Evolutionary conservation across 1,284 basidiomycete genomes (phyloP).

Genomic region (Heterobasidion occidentale): DNA sequence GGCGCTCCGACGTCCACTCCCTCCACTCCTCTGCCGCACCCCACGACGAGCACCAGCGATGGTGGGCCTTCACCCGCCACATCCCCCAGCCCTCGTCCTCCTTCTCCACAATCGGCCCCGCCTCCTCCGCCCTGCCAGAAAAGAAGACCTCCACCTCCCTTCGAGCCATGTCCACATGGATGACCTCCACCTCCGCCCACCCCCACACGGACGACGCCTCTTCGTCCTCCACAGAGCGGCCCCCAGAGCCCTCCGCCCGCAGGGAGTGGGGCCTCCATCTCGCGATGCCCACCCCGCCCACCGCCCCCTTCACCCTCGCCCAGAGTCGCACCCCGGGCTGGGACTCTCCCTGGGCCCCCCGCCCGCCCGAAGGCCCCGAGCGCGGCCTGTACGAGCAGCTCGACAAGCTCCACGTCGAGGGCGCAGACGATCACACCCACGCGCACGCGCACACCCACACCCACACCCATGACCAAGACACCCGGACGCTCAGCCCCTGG

Average conservation of each 20-base stretch:
- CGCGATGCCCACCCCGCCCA: constrained; percentile 30
- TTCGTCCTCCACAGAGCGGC: not conserved
- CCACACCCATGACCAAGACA: constrained; percentile 21
- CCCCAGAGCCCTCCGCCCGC: no score
- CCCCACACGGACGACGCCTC: not conserved
- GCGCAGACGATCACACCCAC: constrained; percentile 18
- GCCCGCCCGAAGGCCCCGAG: constrained; percentile 17
- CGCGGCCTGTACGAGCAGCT: constrained; percentile 6
- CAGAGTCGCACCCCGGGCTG: constrained; percentile 56
- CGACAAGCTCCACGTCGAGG: constrained; percentile 7
- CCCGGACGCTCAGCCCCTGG: constrained; percentile 28
- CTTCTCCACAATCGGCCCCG: constrained; percentile 12
- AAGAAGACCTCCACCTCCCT: constrained; percentile 6
- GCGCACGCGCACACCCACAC: no score
- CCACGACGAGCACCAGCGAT: constrained; percentile 34
- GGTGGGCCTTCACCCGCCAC: constrained; percentile 55
- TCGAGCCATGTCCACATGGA: not conserved
- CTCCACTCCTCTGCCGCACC: constrained; percentile 37
- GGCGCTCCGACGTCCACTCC: constrained; percentile 44
- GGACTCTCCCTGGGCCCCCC: constrained; percentile 60
- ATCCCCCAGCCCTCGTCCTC: constrained; percentile 14
- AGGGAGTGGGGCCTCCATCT: constrained; percentile 24
- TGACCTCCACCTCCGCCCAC: not conserved
- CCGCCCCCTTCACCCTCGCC: constrained; percentile 40
- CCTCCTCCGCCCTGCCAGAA: constrained; percentile 9